These are phyloP conservation scores for Teratosphaeria gauchensis DNA, from an alignment of 2,329 filamentous ascomycete genomes.

Conservation along the genomic window DNA sequence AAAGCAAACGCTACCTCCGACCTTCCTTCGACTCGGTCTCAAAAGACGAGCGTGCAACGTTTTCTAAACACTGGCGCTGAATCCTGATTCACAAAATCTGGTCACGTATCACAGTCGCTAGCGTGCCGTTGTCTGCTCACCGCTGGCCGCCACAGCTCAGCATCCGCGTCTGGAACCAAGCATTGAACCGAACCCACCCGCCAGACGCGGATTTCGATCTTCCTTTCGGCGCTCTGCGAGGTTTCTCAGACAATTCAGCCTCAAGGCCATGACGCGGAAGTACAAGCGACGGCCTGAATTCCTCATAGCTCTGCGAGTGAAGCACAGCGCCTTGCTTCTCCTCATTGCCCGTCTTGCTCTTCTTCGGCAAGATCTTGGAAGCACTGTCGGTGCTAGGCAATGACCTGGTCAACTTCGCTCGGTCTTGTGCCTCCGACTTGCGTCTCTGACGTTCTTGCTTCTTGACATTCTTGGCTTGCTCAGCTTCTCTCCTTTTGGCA, in stretches of 20 bases:
- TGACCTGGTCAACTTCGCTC: slow-evolving; percentile 1
- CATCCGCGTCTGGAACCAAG: slow-evolving; percentile 46
- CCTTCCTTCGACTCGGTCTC: too few species aligned
- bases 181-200: slow-evolving; percentile 46
- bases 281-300: slow-evolving; percentile 12
- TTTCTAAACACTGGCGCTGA: too few species aligned
- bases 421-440: slow-evolving; percentile 28
- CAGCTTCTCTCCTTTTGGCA: slow-evolving; percentile 35
- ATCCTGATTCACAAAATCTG: too few species aligned
- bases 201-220: slow-evolving; percentile 30
- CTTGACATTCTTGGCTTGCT: slow-evolving; percentile 36
- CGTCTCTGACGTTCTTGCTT: slow-evolving; percentile 31
- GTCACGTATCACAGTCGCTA: too few species aligned
- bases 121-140: background rate
- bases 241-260: slow-evolving; percentile 19
- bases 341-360: slow-evolving; percentile 8
- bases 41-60: too few species aligned
- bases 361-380: slow-evolving; percentile 18
- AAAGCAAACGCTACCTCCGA: background rate
- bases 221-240: slow-evolving; percentile 24
- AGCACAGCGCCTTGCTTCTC: slow-evolving; percentile 9
- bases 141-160: slow-evolving; percentile 33
- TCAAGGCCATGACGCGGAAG: slow-evolving; percentile 16
- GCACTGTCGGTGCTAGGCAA: slow-evolving; percentile 10
- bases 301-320: slow-evolving; percentile 17